Evolutionary conservation across 371 early-diverging fungal species (phyloP).

Genomic region (Rhizomucor miehei): DNA sequence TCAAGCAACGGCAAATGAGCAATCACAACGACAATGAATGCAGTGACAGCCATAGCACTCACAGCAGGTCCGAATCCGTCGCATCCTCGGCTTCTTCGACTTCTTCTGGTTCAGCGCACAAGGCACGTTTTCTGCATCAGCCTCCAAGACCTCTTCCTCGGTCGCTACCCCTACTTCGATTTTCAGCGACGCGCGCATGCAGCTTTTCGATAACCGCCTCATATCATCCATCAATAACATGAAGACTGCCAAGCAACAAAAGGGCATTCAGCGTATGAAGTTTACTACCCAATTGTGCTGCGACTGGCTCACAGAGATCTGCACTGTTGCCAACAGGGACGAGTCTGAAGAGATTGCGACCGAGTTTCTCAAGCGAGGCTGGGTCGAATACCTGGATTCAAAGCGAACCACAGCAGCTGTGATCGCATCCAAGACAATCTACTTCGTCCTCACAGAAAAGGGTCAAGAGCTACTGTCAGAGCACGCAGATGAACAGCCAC

Average conservation of each 20-base stretch:
- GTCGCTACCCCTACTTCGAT: conserved; percentile 9
- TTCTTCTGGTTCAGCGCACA: conserved; percentile 7
- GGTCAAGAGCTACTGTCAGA: conserved; percentile 7
- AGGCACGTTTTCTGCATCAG: conserved; percentile 15
- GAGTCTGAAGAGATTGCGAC: conserved; percentile 57
- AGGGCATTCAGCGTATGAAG: conserved; percentile 13
- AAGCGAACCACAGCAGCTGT: conserved; percentile 4
- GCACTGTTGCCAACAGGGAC: conserved; percentile 55
- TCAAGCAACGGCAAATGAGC: conserved; percentile 1
- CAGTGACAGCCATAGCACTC: not conserved
- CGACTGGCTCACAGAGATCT: conserved; percentile 63
- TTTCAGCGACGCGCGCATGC: conserved; percentile 23
- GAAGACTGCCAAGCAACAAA: conserved; percentile 13
- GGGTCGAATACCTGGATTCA: conserved; percentile 46
- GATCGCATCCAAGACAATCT: conserved; percentile 8
- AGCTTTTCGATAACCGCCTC: conserved; percentile 32
- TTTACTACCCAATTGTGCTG: conserved; percentile 43
- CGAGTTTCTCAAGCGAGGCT: conserved; percentile 52
- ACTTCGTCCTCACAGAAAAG: conserved; percentile 13
- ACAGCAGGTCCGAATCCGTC: conserved; percentile 5
- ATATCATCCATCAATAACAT: conserved; percentile 18
- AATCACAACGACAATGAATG: not conserved
- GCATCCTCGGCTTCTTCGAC: conserved; percentile 9
- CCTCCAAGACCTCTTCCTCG: conserved; percentile 5
- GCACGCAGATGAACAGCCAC: no score